These are phyloP conservation scores for Colletotrichum abscissum DNA, from an alignment of 2,329 filamentous ascomycete species.

Conservation along the genomic window DNA sequence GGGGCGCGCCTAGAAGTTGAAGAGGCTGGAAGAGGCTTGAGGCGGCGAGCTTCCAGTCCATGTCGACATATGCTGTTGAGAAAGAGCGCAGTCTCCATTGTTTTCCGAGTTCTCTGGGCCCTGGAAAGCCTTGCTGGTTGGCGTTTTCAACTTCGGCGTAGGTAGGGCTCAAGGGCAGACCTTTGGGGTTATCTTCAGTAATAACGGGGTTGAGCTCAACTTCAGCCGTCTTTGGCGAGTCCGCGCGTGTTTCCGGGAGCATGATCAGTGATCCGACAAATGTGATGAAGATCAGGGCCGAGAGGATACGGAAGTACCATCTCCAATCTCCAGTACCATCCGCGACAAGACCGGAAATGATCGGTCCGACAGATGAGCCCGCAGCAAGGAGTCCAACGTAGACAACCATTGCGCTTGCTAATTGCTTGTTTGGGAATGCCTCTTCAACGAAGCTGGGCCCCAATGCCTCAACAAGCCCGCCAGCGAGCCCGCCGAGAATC, in stretches of 20 bases:
- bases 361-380: slow-evolving; percentile 38
- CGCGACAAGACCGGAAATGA: slow-evolving; percentile 34
- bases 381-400: slow-evolving; percentile 33
- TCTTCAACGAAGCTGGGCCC: slow-evolving; percentile 37
- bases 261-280: slow-evolving; percentile 34
- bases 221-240: neutral
- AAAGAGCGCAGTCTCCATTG: slow-evolving; percentile 30
- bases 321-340: slow-evolving; percentile 33
- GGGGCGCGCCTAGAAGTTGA: slow-evolving; percentile 18
- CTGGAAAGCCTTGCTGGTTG: neutral
- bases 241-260: slow-evolving; percentile 36
- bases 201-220: neutral
- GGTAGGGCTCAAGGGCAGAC: neutral
- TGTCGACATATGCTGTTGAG: slow-evolving; percentile 14
- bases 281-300: slow-evolving; percentile 34
- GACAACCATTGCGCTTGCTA: slow-evolving; percentile 41
- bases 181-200: neutral
- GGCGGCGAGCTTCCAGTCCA: slow-evolving; percentile 22
- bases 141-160: slow-evolving; percentile 13
- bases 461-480: slow-evolving; percentile 36
- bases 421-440: slow-evolving; percentile 34
- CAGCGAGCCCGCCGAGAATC: slow-evolving; percentile 34
- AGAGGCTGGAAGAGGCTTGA: neutral
- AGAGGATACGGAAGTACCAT: slow-evolving; percentile 37
- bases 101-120: neutral